Conservation (phyloP, 805 yeast genomes). For the Dipodascus geniculatus region DNA sequence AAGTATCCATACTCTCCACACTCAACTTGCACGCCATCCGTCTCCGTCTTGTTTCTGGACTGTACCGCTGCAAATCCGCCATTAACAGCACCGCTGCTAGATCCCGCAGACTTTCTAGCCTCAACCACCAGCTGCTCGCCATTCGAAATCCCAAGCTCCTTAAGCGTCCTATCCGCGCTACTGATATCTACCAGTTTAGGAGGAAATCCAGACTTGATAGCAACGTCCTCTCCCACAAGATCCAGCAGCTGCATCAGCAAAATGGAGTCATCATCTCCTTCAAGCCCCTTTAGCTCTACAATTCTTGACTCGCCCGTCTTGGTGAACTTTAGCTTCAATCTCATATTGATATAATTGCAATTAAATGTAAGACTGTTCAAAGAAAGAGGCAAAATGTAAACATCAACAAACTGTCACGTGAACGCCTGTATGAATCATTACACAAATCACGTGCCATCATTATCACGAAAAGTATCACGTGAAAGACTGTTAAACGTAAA, state of each 20-base stretch:
- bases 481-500: no score
- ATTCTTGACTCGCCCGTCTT: not conserved
- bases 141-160: slow-evolving; percentile 35
- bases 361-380: no score
- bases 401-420: no score
- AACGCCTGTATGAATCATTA: no score
- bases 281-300: not conserved
- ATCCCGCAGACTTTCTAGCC: slow-evolving; percentile 3
- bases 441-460: no score
- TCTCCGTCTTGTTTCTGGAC: slow-evolving; percentile 5
- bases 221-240: slow-evolving; percentile 4
- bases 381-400: no score
- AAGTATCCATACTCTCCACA: slow-evolving; percentile 25
- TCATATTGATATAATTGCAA: not conserved
- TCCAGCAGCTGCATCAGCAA: not conserved
- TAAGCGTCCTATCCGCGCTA: slow-evolving; percentile 19
- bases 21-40: slow-evolving; percentile 5
- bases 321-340: not conserved
- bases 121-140: slow-evolving; percentile 49
- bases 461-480: no score
- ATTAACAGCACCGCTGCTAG: not conserved
- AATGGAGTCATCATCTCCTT: not conserved
- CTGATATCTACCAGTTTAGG: slow-evolving; percentile 34
- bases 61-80: slow-evolving; percentile 8
- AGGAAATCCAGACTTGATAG: slow-evolving; percentile 49